Evolutionary conservation across 495 filamentous ascomycete species (phyloP), one percentile per base, ranked within the genome.

Genomic region (Penicillium lividum): DNA sequence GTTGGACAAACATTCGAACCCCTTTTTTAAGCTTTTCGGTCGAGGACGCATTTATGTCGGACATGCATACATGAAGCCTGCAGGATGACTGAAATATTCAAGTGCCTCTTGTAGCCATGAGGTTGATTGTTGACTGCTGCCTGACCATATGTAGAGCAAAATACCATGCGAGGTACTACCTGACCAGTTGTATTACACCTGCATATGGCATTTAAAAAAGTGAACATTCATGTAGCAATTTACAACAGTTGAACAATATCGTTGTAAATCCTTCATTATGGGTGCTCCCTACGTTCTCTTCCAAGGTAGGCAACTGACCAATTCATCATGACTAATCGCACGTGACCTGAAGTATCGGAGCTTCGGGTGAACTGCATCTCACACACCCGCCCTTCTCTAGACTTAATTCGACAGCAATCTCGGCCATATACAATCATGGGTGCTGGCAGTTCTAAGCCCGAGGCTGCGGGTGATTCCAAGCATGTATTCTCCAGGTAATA

Each of bases 401-500:
- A 53, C 44, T 51, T 25, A 53, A 59, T 38, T 59, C 43, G 59
- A 65, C 56, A 53, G 62, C 49, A 58, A 54, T 58, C 54, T 53
- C 51, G 55, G 53, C 59, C 54, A 63, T 57, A 56, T 43, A 54
- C 49, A 57, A 68, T 60, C 61, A 83, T 83, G 80, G 80, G 80
- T 70, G 70, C 80, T 61, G 75, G 75, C 58, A 73, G 73, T 73
- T 82, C 80, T 45, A 83, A 83, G 70, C 77, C 80, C 48, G 71
- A 77, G 57, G 76, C 74, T 64, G 66, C 79, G 68, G 73, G 70
- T 59, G 70, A 70, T 63, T 74, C 78, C 51, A 72, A 80, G 62
- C 80, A 82, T 71, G 71, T 82, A 66, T 82, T 83, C 66, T 73
- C 78, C 25, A 79, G 78, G 80, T 81, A 73, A 51, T 51, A 49